phyloP scores from a whole-genome alignment of 164 flowering plant species.

The Piper longum region DNA sequence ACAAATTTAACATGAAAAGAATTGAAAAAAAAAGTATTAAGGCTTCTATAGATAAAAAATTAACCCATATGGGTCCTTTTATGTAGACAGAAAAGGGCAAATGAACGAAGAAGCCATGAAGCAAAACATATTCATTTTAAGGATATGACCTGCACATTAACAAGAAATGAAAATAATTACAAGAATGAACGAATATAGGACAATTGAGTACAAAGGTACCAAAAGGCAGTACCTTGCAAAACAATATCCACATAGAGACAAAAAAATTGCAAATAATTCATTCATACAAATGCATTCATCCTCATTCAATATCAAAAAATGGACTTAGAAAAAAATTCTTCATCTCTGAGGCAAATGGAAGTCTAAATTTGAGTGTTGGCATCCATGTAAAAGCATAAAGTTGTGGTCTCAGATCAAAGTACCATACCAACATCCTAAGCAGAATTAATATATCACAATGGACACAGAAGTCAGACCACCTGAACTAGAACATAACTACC shows the following conservation, averaged over 20 bases:
- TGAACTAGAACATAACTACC: too few relatives aligned
- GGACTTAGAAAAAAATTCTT: too few relatives aligned
- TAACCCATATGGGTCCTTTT: neutral
- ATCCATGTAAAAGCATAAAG: too few relatives aligned
- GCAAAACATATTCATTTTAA: constrained; percentile 10
- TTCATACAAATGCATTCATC: neutral
- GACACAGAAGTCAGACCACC: too few relatives aligned
- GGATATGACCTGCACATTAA: constrained; percentile 74
- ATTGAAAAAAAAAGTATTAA: neutral
- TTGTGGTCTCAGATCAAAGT: too few relatives aligned
- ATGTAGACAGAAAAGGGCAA: neutral
- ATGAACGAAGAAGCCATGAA: neutral
- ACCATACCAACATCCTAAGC: too few relatives aligned
- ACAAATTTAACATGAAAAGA: neutral
- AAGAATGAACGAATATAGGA: neutral
- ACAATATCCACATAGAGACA: neutral
- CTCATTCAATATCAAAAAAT: neutral
- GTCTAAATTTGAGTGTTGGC: too few relatives aligned
- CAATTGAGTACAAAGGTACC: neutral
- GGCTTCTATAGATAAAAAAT: neutral
- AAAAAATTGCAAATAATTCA: neutral
- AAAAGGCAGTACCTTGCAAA: neutral
- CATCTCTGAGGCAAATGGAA: too few relatives aligned
- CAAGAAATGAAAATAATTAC: constrained; percentile 6
- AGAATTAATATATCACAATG: too few relatives aligned